phyloP scores from a whole-genome alignment of 2,329 filamentous ascomycete species.

The Nemania diffusa region DNA sequence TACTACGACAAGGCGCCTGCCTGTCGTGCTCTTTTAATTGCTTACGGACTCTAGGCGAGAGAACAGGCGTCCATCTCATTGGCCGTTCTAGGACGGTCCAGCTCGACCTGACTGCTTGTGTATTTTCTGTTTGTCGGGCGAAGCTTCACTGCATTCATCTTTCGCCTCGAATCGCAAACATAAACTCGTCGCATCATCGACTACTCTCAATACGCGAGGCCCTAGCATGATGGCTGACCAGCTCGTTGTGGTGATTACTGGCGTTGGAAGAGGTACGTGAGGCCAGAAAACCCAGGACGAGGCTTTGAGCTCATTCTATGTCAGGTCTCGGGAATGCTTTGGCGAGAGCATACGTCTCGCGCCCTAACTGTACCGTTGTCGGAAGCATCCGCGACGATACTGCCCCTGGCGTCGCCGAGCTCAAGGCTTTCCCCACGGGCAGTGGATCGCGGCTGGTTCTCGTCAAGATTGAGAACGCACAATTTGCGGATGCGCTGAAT shows the following conservation, averaged over 20 bases:
- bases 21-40: too few relatives aligned
- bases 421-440: constrained; percentile 37
- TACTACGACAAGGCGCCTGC: too few relatives aligned
- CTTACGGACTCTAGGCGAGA: too few relatives aligned
- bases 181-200: too few relatives aligned
- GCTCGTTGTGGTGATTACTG: constrained; percentile 4
- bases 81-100: too few relatives aligned
- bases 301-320: background rate
- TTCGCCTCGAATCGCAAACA: too few relatives aligned
- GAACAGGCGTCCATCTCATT: too few relatives aligned
- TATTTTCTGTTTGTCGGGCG: too few relatives aligned
- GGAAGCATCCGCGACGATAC: constrained; percentile 50
- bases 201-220: too few relatives aligned
- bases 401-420: constrained; percentile 38
- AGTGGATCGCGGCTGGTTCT: background rate
- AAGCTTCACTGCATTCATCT: too few relatives aligned
- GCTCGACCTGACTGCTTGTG: too few relatives aligned
- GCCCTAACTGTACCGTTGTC: constrained; percentile 52
- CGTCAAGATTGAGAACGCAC: constrained; percentile 43
- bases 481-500: constrained; percentile 41
- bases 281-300: background rate
- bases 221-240: background rate
- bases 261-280: constrained; percentile 6
- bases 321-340: constrained; percentile 50
- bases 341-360: constrained; percentile 47